Conservation (phyloP, 805 yeast genomes). For the Kodamaea leandrae region DNA sequence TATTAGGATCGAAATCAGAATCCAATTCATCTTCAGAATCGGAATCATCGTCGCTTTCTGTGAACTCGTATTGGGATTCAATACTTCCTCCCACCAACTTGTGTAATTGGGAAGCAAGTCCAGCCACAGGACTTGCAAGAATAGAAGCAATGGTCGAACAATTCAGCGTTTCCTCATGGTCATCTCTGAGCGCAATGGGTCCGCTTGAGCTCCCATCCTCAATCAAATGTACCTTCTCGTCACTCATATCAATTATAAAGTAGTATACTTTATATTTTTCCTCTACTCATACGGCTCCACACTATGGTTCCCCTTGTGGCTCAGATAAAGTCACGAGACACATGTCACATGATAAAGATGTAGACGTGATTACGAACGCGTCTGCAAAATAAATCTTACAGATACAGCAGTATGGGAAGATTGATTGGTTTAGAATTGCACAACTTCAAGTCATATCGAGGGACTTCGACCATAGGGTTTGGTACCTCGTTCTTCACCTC, state of each 20-base stretch:
- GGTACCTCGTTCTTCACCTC: conserved; percentile 83
- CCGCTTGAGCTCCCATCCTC: conserved; percentile 1
- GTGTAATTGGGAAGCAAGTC: conserved; percentile 1
- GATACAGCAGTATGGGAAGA: conserved; percentile 62
- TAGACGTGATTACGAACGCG: conserved; percentile 4
- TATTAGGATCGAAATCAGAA: conserved; percentile 13
- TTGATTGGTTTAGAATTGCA: conserved; percentile 71
- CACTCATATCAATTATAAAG: not conserved
- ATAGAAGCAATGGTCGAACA: conserved; percentile 4
- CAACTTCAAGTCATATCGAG: conserved; percentile 91
- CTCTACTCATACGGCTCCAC: not conserved
- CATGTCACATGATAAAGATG: too few species aligned
- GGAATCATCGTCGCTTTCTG: conserved; percentile 15
- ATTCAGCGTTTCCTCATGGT: not conserved
- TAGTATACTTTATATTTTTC: too few species aligned
- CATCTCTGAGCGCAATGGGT: conserved; percentile 7
- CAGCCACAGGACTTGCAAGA: not conserved
- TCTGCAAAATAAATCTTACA: not conserved
- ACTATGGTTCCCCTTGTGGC: not conserved
- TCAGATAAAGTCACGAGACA: not conserved
- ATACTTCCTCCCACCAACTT: not conserved
- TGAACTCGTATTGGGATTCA: conserved; percentile 2
- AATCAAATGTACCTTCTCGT: conserved; percentile 2
- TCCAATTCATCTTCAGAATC: conserved; percentile 25
- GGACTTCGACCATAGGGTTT: conserved; percentile 72